Evolutionary conservation across 1,284 basidiomycete species (phyloP), one percentile per base, ranked within the genome.

Genomic region (Cutaneotrichosporon daszewskae): DNA sequence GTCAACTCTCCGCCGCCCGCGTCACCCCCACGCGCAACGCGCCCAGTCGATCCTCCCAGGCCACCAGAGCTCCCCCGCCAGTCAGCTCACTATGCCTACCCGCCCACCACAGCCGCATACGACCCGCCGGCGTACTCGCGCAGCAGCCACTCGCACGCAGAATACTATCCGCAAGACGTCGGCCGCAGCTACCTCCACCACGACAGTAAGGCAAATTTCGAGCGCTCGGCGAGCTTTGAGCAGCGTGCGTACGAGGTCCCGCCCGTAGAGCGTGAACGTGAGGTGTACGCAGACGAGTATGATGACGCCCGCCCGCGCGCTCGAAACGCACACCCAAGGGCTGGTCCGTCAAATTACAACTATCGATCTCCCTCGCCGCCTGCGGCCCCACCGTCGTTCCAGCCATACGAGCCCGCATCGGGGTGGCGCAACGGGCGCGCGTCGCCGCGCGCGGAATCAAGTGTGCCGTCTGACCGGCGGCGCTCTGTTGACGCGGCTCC

Each of bases 1-100:
- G 63, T 66, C 31, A 66, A 66, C 36, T 60, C 60, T 14, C 58
- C 60, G 18, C 58, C 60, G n/a, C 56, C 54, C 5, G 27, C 39
- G 4, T 40, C 47, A 4, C 51, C 55, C 6, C 45, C 55, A 3
- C 48, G 40, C 8, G 13, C 26, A 27, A 18, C n/a, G 23, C 22
- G 24, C 35, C 26, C 12, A 19, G 29, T 10, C 37, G 37, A 13
- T n/a, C n/a, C n/a, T n/a, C n/a, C n/a, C n/a, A n/a, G n/a, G n/a
- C n/a, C n/a, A n/a, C n/a, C n/a, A n/a, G n/a, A n/a, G n/a, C n/a
- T n/a, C n/a, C n/a, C n/a, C n/a, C n/a, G n/a, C n/a, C n/a, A n/a
- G n/a, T n/a, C n/a, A n/a, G n/a, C n/a, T n/a, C n/a, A n/a, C n/a
- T n/a, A n/a, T n/a, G n/a, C n/a, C n/a, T n/a, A n/a, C n/a, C n/a